These are phyloP conservation scores for Blastobotrys serpentis DNA, from an alignment of 1,139 yeast genomes.

Conservation along the genomic window DNA sequence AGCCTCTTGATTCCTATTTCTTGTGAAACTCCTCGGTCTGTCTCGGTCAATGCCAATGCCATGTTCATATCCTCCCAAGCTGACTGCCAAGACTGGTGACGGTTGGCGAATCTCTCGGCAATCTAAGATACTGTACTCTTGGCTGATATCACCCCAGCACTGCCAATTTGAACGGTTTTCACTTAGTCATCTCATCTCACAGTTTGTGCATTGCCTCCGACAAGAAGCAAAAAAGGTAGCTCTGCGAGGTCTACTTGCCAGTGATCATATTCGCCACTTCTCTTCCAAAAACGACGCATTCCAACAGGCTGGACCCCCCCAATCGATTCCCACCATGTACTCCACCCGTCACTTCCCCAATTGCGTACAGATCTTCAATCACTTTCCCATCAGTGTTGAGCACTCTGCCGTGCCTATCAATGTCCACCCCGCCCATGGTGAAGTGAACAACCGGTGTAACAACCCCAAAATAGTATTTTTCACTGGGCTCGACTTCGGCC, in stretches of 20 bases:
- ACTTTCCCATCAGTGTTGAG: constrained; percentile 45
- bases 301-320: constrained; percentile 74
- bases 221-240: no score
- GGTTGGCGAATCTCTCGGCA: no score
- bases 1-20: no score
- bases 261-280: constrained; percentile 50
- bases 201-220: no score
- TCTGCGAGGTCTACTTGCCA: neutral
- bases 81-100: no score
- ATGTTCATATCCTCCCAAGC: no score
- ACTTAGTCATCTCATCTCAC: no score
- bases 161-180: no score
- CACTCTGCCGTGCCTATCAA: constrained; percentile 59
- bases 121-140: no score
- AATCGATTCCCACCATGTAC: constrained; percentile 76
- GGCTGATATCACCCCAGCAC: no score
- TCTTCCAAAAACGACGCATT: constrained; percentile 80
- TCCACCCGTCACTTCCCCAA: constrained; percentile 83
- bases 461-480: constrained; percentile 51
- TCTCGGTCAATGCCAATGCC: no score
- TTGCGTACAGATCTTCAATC: constrained; percentile 65
- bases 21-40: no score
- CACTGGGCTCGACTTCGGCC: constrained; percentile 43
- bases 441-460: constrained; percentile 79
- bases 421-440: constrained; percentile 83